A percentile compares a stretch with the other conserved stretches of the same genome.
Conservation (phyloP, 257 asterid genomes). For the Leptodermis oblonga region DNA sequence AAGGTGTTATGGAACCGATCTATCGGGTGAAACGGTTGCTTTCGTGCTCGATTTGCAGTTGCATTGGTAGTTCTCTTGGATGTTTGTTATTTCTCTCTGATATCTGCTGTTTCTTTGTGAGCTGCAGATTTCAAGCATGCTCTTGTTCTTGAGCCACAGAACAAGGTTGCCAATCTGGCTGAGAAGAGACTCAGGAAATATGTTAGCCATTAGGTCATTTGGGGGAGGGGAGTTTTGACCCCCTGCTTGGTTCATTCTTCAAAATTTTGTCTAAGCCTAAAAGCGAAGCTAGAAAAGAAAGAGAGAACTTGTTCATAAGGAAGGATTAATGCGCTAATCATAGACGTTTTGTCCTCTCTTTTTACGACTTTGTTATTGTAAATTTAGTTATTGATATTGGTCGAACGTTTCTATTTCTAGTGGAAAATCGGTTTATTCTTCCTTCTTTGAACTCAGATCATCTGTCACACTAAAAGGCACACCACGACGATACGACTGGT, state of each 20-base stretch:
- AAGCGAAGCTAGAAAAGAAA: not conserved
- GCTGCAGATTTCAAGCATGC: constrained; percentile 90
- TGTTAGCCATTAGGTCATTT: not conserved
- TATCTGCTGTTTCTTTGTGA: not conserved
- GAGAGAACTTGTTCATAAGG: not conserved
- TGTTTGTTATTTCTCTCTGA: not conserved
- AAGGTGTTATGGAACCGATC: too few species aligned
- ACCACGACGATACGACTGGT: too few species aligned
- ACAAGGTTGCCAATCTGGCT: constrained; percentile 62
- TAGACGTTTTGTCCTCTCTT: constrained; percentile 7
- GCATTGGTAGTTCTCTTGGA: not conserved
- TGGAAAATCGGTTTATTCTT: not conserved
- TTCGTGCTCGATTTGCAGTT: too few species aligned
- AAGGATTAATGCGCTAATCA: not conserved
- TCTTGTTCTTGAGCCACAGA: constrained; percentile 90
- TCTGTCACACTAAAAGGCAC: too few species aligned
- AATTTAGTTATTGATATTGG: not conserved
- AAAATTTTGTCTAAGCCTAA: not conserved
- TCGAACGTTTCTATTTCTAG: not conserved
- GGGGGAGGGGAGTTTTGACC: not conserved
- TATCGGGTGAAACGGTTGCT: too few species aligned
- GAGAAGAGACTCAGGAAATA: constrained; percentile 81
- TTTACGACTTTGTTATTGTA: not conserved
- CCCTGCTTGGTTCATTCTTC: not conserved
- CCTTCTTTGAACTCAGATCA: too few species aligned